Evolutionary conservation across 305 asterid species (phyloP), one percentile per base, ranked within the genome.

Genomic region (Rubia tinctorum): DNA sequence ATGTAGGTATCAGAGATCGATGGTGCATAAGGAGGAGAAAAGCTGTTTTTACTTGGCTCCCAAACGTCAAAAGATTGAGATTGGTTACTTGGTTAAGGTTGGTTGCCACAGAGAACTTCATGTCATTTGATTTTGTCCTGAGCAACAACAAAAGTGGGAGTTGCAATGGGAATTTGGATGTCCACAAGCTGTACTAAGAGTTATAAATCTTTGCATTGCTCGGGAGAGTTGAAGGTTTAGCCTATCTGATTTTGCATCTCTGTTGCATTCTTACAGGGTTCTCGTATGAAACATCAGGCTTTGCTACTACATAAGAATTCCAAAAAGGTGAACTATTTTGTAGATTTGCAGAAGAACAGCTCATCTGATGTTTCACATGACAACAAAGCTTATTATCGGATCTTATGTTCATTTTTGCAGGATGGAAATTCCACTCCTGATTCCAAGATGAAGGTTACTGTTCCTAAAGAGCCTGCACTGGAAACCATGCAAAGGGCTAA

Each of bases 21-120:
- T 77, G 51, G 47, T 65, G 49, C 87, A 76, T 43, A 59, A 70
- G 5, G 79, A 78, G 5, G 74, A 76, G 74, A 86, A 75, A 79
- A 71, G 78, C 67, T 69, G 62, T 20, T 76, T 82, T 75, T 76
- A 71, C 79, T 78, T 75, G 66, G 89, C 86, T 45, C 75, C 92
- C 56, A 94, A 94, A 82, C 83, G 97, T 51, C 97, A 90, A 71
- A 94, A 91, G 84, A 89, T 94, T 60, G 97, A 91, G 74, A 82
- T 73, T 25, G 99, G 99, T 66, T 94, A 87, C 87, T 80, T 89
- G 67, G 83, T 75, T 65, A 90, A 90, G 97, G 97, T 89, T 49
- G 22, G 18, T 66, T 68, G 12, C 43, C 8, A 64, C n/a, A 30
- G 51, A 25, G 17, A 60, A 15, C 22, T 62, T 30, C 40, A 4